Evolutionary conservation across 2,329 filamentous ascomycete genomes (phyloP).

Genomic region (Claviceps africana): DNA sequence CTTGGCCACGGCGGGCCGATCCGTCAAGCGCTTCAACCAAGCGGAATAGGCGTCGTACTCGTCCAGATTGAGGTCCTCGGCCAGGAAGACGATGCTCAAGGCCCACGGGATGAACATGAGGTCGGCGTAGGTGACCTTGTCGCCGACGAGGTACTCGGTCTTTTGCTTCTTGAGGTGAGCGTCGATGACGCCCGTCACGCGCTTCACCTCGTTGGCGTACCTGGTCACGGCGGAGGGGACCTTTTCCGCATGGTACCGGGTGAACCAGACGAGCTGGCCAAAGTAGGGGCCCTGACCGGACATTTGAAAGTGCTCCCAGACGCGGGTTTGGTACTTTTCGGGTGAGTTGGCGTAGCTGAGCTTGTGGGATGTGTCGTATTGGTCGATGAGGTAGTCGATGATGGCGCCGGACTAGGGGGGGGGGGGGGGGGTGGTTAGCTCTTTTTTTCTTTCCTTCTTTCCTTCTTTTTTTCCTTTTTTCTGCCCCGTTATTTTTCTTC

Average conservation of each 20-base stretch:
- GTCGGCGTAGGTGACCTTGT: conserved; percentile 14
- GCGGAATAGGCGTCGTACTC: conserved; percentile 3
- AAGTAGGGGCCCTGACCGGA: conserved; percentile 18
- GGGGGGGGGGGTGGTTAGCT: no score
- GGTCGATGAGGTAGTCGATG: conserved; percentile 13
- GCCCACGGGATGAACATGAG: conserved; percentile 13
- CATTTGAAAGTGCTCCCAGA: conserved; percentile 11
- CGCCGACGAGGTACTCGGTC: conserved; percentile 11
- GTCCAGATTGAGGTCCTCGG: not conserved
- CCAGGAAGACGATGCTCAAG: not conserved
- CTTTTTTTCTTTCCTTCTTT: no score
- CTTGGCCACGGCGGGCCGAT: conserved; percentile 1
- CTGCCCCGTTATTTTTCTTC: not conserved
- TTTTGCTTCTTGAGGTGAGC: conserved; percentile 10
- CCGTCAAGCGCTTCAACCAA: conserved; percentile 3
- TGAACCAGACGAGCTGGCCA: conserved; percentile 14
- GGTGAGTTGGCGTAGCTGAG: conserved; percentile 6
- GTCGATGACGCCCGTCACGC: conserved; percentile 16
- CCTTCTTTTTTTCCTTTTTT: not conserved
- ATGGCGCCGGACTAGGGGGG: conserved; percentile 10
- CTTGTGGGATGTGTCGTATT: conserved; percentile 10
- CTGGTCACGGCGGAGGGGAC: conserved; percentile 15
- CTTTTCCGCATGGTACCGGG: conserved; percentile 10
- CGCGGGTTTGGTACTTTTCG: conserved; percentile 7
- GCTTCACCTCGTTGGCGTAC: conserved; percentile 16